Evolutionary conservation across 768 basidiomycete genomes (phyloP).

Genomic region (Austroboletus eburneus): DNA sequence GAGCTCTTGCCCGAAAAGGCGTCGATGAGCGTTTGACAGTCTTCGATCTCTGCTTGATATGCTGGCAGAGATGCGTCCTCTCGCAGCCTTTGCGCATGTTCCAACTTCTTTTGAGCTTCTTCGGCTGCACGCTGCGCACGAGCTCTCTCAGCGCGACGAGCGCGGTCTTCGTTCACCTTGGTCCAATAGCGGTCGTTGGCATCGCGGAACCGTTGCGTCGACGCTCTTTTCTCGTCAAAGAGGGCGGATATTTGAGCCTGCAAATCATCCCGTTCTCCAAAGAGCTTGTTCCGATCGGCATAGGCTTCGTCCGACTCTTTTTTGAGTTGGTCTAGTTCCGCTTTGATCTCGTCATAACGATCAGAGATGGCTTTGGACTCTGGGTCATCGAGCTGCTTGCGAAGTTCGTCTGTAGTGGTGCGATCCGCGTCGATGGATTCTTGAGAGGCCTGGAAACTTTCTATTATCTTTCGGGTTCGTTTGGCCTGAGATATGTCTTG

Average conservation of each 20-base stretch:
- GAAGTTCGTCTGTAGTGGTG: conserved; percentile 68
- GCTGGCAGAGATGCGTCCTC: conserved; percentile 92
- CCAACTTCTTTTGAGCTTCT: conserved; percentile 76
- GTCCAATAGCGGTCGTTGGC: conserved; percentile 77
- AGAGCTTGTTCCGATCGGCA: conserved; percentile 74
- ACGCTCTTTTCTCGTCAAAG: conserved; percentile 74
- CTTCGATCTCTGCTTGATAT: conserved; percentile 90
- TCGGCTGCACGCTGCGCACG: conserved; percentile 73
- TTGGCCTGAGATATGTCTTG: conserved; percentile 76
- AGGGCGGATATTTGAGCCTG: conserved; percentile 67
- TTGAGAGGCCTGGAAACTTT: conserved; percentile 76
- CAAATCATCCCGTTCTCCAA: conserved; percentile 78
- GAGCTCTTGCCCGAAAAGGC: conserved; percentile 67
- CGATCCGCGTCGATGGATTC: conserved; percentile 79
- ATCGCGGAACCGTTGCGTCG: conserved; percentile 66
- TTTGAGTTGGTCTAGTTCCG: conserved; percentile 82
- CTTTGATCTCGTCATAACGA: conserved; percentile 75
- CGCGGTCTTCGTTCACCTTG: conserved; percentile 87
- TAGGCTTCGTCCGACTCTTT: conserved; percentile 83
- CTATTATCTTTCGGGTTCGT: conserved; percentile 70
- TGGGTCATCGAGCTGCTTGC: conserved; percentile 86
- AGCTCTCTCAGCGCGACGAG: conserved; percentile 71
- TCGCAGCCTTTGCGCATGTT: conserved; percentile 71
- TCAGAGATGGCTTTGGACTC: conserved; percentile 78
- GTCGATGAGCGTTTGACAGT: conserved; percentile 91